Conservation (phyloP, 345 rosid genomes). For the Lumnitzera racemosa region DNA sequence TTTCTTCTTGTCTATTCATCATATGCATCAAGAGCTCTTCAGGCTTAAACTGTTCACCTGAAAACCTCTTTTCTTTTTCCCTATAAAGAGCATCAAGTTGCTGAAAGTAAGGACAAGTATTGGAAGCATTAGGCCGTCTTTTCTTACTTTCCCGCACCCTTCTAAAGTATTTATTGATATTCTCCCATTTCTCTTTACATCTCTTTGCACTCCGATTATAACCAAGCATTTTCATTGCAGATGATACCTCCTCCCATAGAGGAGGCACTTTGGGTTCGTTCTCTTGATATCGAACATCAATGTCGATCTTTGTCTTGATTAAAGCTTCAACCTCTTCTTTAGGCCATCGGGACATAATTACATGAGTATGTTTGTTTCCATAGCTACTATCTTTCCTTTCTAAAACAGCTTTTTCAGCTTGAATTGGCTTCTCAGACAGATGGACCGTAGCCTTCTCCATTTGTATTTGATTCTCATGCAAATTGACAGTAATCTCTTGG, state of each 20-base stretch:
- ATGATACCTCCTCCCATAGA: conserved; percentile 83
- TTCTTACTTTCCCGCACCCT: conserved; percentile 74
- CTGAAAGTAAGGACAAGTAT: conserved; percentile 81
- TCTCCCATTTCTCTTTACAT: conserved; percentile 98
- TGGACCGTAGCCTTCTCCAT: neutral
- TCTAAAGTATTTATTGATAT: conserved; percentile 93
- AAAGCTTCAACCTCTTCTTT: conserved; percentile 71
- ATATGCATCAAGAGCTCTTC: conserved; percentile 4
- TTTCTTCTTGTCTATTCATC: conserved; percentile 12
- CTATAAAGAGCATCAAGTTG: conserved; percentile 33
- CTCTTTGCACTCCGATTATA: conserved; percentile 70
- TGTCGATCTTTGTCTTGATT: conserved; percentile 47
- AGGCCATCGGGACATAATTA: conserved; percentile 81
- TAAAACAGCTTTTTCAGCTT: conserved; percentile 14
- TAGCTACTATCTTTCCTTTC: conserved; percentile 18
- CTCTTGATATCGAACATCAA: conserved; percentile 54
- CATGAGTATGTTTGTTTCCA: conserved; percentile 20
- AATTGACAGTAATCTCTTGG: conserved; percentile 12
- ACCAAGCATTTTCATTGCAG: conserved; percentile 57
- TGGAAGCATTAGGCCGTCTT: conserved; percentile 63
- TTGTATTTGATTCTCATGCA: neutral
- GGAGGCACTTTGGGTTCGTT: conserved; percentile 69
- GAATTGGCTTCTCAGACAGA: conserved; percentile 4
- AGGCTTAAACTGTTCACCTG: conserved; percentile 1
- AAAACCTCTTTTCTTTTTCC: conserved; percentile 11